Base-by-base conservation (phyloP, 108 stramenopile species). In the Cyclostephanos tholiformis region DNA sequence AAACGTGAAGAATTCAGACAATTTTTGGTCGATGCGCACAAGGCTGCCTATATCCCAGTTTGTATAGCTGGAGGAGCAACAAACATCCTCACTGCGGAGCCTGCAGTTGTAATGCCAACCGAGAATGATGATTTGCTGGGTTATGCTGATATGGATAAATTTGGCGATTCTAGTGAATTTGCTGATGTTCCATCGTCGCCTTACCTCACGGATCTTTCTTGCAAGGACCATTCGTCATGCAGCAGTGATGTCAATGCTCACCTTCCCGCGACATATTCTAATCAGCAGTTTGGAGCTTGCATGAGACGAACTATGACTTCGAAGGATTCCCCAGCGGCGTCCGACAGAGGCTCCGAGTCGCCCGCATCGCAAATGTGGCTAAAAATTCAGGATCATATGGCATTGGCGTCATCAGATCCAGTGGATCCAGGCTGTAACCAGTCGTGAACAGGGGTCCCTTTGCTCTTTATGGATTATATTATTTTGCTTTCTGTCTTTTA, bases 21-120 rank as follows among this genome's bases (percentile, higher is more conserved):
- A 48, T 96, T 91, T 63, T 67, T 96, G 22, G 95, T 96, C 9
- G 95, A 96, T 71, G 87, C 88, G 27, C 95, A 96, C 82, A 91
- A 91, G 56, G 90, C 92, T 44, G 91, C 95, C 22, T 96, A 93
- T 64, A 92, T 96, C 19, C 95, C 95, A 32, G 89, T 94, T 39
- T 96, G 95, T 49, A 88, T 94, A 43, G 91, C 94, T 44, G 88
- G 91, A 51, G 79, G 83, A 9, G 74, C 80, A 26, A 80, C 80
- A 4, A 78, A 79, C 48, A 67, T 87, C 2, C 71, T 92, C n/a
- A 92, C 94, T 19, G 85, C 91, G 14, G 91, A 90, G 66, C 89
- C 89, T 17, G 91, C 91, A 27, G 85, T 90, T 14, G 91, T 92
- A 22, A 72, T 92, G 26, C 79, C 86, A 5, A 66, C 64, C 36